Base-by-base conservation (phyloP, 441 rosid genomes). In the Omphalea diandra region DNA sequence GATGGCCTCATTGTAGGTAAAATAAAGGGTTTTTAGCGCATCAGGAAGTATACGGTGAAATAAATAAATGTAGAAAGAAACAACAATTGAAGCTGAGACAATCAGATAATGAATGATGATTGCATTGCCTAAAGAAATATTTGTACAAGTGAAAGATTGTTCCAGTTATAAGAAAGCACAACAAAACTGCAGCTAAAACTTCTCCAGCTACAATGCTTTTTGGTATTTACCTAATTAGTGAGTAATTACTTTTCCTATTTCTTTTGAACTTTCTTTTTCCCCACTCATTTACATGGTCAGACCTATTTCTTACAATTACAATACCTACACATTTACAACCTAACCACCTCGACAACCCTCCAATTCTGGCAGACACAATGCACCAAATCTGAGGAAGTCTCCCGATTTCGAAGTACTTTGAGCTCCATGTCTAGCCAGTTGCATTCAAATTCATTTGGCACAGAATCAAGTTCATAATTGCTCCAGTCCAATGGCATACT, bases 311-410 rank as follows among this genome's bases (percentile, higher is more conserved):
- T 33, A 57, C 68, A 73, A 62, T 56, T 56, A 32, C 38, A 56
- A 56, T 87, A 83, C 85, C 91, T 88, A 89, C 92, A 82, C 75
- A 85, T 91, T 75, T 88, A 84, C 96, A 88, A 56, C 71, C 75
- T 70, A 32, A 55, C 54, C 62, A 36, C 69, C 77, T 60, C 56
- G 35, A 74, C 14, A 72, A 61, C 73, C 85, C 83, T 31, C 59
- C 24, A 26, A 69, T 68, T 67, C 68, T 11, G 26, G 67, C 70
- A 52, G 20, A 41, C 71, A 38, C 6, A 29, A 54, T 29, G 27
- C 41, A 46, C 63, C 57, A 35, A 46, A 49, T 36, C 70, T 11
- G 47, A 35, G 70, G 63, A 4, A 40, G 64, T 61, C 67, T 63
- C 73, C 50, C 62, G 53, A 66, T 43, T 52, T 11, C n/a, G 3